phyloP scores from a whole-genome alignment of 2,329 filamentous ascomycete species.

The Aspergillus amoenus region DNA sequence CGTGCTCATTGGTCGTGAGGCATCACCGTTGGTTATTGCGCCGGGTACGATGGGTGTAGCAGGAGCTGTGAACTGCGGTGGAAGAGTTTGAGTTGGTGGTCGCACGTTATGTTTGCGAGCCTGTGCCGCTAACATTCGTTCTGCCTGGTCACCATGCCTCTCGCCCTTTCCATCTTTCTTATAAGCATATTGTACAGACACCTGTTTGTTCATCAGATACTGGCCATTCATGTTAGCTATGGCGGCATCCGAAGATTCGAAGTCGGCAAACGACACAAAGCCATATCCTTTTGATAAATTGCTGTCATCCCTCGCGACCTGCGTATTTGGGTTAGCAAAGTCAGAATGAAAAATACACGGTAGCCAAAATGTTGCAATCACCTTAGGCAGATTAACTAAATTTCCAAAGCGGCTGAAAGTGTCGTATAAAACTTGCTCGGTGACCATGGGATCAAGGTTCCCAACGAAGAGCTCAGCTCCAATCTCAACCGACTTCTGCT shows the following conservation, averaged over 20 bases:
- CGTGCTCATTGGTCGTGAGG: slow-evolving; percentile 32
- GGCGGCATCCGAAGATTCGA: slow-evolving; percentile 89
- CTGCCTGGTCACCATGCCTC: slow-evolving; percentile 89
- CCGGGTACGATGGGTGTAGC: slow-evolving; percentile 44
- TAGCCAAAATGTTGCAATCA: slow-evolving; percentile 35
- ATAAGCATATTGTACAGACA: slow-evolving; percentile 96
- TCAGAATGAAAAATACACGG: slow-evolving; percentile 2
- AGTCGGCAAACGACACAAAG: slow-evolving; percentile 89
- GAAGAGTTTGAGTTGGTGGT: slow-evolving; percentile 73
- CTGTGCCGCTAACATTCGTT: slow-evolving; percentile 85
- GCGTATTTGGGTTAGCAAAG: slow-evolving; percentile 22
- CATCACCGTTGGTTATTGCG: slow-evolving; percentile 46
- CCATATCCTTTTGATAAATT: slow-evolving; percentile 93
- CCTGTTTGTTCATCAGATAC: slow-evolving; percentile 95
- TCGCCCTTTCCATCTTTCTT: slow-evolving; percentile 99
- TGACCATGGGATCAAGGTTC: slow-evolving; percentile 89
- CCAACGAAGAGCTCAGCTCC: slow-evolving; percentile 96
- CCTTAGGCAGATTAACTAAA: slow-evolving; percentile 81
- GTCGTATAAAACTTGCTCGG: slow-evolving; percentile 94
- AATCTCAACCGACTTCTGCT: slow-evolving; percentile 88
- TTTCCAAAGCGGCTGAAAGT: slow-evolving; percentile 91
- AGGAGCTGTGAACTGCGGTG: slow-evolving; percentile 66
- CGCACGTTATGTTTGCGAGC: slow-evolving; percentile 93
- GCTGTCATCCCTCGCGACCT: slow-evolving; percentile 79
- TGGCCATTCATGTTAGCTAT: slow-evolving; percentile 92